Base-by-base conservation (phyloP, 257 asterid species). In the Solanum ahanhuiri region DNA sequence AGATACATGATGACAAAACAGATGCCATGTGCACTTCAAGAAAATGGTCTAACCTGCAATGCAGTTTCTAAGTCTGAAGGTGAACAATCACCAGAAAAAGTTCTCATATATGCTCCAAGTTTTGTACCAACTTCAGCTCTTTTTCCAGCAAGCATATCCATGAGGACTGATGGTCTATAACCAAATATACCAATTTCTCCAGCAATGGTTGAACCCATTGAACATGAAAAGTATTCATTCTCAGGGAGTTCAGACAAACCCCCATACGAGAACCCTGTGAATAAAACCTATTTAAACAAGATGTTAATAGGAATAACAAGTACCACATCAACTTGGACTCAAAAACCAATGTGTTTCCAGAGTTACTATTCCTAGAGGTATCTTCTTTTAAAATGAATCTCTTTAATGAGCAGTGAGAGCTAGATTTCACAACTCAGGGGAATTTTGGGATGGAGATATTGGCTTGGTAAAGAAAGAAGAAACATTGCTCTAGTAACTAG, bases 111-210 rank as follows among this genome's bases (percentile, higher is more conserved):
- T 82, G 98, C 97, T 88, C 98, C 99, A 88, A 96, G 93, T 81
- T 93, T 92, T 84, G 98, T 94, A 85, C 95, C 97, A 84, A 96
- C 97, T 93, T 95, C 98, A 87, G 98, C 98, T 90, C 98, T 92
- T 93, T 94, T 96, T 87, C 99, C 99, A 91, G 98, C 99, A 89
- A 96, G 98, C 98, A 96, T 94, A 86, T 96, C 99, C 90, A 95
- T 83, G 20, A 96, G 96, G 87, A 95, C 92, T 57, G 99, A 90
- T 86, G 99, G 99, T 88, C 98, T 91, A 90, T 95, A 93, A 66
- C 99, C 99, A 94, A 93, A 96, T 73, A 96, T 93, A 88, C 99
- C 99, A 89, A 96, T 96, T 90, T 96, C 99, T 35, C 98, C 99
- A 90, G 99, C 97, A 87, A 96, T 96, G 72, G 99, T 96, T 84